A percentile compares a stretch with the other conserved stretches of the same genome.
phyloP scores from a whole-genome alignment of 139 green algal genomes.

The Trebouxia sp. region DNA sequence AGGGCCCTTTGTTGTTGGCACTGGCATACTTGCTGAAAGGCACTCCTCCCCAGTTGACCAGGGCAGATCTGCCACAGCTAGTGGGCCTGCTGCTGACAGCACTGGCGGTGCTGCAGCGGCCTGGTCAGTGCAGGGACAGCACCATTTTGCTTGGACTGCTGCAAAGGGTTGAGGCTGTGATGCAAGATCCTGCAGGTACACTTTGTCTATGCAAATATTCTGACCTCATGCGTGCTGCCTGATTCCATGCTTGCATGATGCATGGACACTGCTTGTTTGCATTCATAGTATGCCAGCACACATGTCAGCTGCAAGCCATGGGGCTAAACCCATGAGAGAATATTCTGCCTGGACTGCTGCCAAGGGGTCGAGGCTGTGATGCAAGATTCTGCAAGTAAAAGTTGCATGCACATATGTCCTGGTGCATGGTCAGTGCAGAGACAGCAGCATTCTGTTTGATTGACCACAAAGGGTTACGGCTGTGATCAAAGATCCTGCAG shows the following conservation, averaged over 20 bases:
- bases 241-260: too few species aligned
- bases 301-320: too few species aligned
- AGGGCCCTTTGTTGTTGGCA: not conserved
- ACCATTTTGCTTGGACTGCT: not conserved
- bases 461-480: not conserved
- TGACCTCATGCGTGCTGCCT: not conserved
- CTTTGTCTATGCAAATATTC: too few species aligned
- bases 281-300: too few species aligned
- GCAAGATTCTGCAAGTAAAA: too few species aligned
- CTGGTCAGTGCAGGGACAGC: not conserved
- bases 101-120: not conserved
- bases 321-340: too few species aligned
- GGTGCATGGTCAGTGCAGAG: not conserved
- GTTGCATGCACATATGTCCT: too few species aligned
- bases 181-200: not conserved
- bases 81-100: not conserved
- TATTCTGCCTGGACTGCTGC: too few species aligned
- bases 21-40: conserved; percentile 23
- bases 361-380: too few species aligned
- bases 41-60: not conserved
- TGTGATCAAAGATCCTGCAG: not conserved
- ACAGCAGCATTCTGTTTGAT: not conserved
- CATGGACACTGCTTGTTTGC: too few species aligned
- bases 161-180: not conserved
- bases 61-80: not conserved